Base-by-base conservation (phyloP, 148 eudicot species). In the Fallopia convolvulus region DNA sequence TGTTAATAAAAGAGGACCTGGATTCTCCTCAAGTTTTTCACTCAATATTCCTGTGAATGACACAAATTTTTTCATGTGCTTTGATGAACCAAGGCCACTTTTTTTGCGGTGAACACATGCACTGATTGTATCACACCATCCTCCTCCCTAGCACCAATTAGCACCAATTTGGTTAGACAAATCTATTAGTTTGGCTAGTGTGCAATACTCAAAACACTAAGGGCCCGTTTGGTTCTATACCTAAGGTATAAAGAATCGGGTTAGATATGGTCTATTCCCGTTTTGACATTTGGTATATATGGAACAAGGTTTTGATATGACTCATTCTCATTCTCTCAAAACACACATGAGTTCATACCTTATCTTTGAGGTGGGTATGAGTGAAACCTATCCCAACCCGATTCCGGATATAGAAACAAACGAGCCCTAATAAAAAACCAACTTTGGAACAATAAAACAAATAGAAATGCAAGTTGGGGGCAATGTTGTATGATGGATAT, bases 1-100 rank as follows among this genome's bases (percentile, higher is more conserved):
- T 46, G 50, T n/a, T 21, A 2, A n/a, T 12, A n/a, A 26, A 23
- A 33, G 26, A 63, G 46, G 44, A 77, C 96, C 93, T 48, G 96
- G 96, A 87, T 91, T 91, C 76, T 89, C 93, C 77, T 84, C 87
- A 66, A 89, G 79, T 86, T 88, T 92, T 66, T 93, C 86, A 85
- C 99, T 95, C 56, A 95, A 89, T 79, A 95, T 83, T 80, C 97
- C 99, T 2, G 89, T 75, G 79, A 95, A 95, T 52, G 89, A 81
- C 72, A 91, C 60, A 70, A 70, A 79, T 75, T 94, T 92, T 82
- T 91, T 94, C 89, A 95, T 91, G 80, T 78, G 77, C 5, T 50
- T 83, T 12, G 94, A 91, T n/a, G 99, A 95, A 50, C 99, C 97
- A 74, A 90, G 97, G 30, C 90, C 86, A 65, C 93, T 89, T 60